Base-by-base conservation (phyloP, 1,284 basidiomycete species). In the Albatrellus sp. region DNA sequence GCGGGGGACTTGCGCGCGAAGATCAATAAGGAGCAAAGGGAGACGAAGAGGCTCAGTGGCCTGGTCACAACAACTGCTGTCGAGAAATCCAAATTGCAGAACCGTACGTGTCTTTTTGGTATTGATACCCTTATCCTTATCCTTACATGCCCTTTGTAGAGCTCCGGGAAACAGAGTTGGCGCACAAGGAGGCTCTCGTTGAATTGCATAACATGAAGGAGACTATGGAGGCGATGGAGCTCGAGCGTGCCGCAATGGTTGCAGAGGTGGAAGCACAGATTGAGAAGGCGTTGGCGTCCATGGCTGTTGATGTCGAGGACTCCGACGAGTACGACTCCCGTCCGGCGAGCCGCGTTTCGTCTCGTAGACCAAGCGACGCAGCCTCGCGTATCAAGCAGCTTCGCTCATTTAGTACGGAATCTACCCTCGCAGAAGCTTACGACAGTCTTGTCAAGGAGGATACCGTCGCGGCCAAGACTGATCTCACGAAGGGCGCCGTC, bases 231-330 rank as follows among this genome's bases (percentile, higher is more conserved):
- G 75, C 65, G 56, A 88, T 89, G 86, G 85, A 89, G 57, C 66
- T 75, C 50, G 85, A 89, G 60, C 81, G 87, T 43, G 75, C 79
- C 31, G 80, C 85, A 55, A 88, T 90, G 84, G 81, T 89, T 39
- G 84, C 82, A 11, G 85, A 89, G 62, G 85, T 90, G 19, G 85
- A 90, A 58, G 82, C 82, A 20, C 85, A 90, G 64, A 90, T 90
- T 54, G 85, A 89, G 59, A 72, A 80, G 47, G 86, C 87, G 2
- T 67, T 90, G 40, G 80, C 73, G 28, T 84, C 81, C 14, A 90
- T 90, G 84, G 77, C 83, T 13, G 78, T 88, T 46, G 80, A 80
- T 48, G 66, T 84, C 45, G 80, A 83, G 44, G 80, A 81, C 46
- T 81, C 78, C 13, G 83, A 87, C 52, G 81, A 79, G 46, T 70